Evolutionary conservation across 345 rosid genomes (phyloP).

Genomic region (Citrus inodora): DNA sequence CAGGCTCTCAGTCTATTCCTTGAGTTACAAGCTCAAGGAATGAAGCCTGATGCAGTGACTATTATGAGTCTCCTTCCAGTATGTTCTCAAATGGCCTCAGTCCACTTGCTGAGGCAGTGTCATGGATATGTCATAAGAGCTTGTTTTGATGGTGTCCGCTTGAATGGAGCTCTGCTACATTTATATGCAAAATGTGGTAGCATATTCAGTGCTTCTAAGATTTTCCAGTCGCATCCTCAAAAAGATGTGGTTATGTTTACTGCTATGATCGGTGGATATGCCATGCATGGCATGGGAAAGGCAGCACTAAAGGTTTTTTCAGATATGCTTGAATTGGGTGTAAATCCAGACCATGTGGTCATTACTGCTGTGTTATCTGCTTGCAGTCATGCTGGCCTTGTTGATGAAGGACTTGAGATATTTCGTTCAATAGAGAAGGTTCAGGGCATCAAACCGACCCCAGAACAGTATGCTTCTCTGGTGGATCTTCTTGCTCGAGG

Average conservation of each 20-base stretch:
- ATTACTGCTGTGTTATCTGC: slow-evolving; percentile 74
- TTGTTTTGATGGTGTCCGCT: slow-evolving; percentile 49
- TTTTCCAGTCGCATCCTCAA: slow-evolving; percentile 45
- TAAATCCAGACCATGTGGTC: slow-evolving; percentile 73
- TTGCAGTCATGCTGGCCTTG: slow-evolving; percentile 80
- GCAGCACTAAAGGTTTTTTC: slow-evolving; percentile 69
- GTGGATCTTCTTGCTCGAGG: slow-evolving; percentile 91
- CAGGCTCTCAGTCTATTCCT: slow-evolving; percentile 54
- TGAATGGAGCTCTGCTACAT: slow-evolving; percentile 66
- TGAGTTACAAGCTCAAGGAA: slow-evolving; percentile 53
- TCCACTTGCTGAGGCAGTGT: slow-evolving; percentile 61
- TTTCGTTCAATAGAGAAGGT: slow-evolving; percentile 50
- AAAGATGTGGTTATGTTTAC: slow-evolving; percentile 78
- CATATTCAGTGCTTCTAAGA: slow-evolving; percentile 46
- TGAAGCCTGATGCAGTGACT: slow-evolving; percentile 73
- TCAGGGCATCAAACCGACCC: slow-evolving; percentile 53
- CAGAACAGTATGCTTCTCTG: slow-evolving; percentile 71
- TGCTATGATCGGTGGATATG: slow-evolving; percentile 75
- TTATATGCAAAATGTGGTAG: slow-evolving; percentile 82
- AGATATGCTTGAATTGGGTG: slow-evolving; percentile 48
- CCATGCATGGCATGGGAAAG: slow-evolving; percentile 79
- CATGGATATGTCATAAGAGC: slow-evolving; percentile 67
- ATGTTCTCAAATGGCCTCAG: slow-evolving; percentile 60
- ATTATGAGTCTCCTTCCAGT: slow-evolving; percentile 73
- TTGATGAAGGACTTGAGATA: slow-evolving; percentile 64